These are phyloP conservation scores for Pyrus hybrid DNA, from an alignment of 331 rosid species.

Conservation along the genomic window DNA sequence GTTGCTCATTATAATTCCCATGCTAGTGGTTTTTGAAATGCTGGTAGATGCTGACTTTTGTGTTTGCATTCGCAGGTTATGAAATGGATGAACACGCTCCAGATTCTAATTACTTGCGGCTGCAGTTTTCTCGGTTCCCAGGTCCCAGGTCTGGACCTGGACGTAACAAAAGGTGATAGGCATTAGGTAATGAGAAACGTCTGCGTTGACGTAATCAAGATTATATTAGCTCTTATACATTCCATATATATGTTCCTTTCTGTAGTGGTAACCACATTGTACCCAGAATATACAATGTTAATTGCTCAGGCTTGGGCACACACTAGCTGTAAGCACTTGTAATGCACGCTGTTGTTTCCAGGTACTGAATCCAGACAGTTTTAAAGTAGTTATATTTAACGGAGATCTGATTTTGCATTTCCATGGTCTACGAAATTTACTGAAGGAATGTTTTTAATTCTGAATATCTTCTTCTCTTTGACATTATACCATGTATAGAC, in stretches of 20 bases:
- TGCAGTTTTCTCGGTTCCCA: slow-evolving; percentile 81
- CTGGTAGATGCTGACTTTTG: slow-evolving; percentile 21
- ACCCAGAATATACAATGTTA: slow-evolving; percentile 17
- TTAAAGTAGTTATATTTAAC: background rate
- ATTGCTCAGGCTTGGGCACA: slow-evolving; percentile 6
- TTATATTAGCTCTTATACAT: slow-evolving; percentile 6
- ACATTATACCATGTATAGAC: too few species aligned
- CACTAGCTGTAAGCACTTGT: slow-evolving; percentile 13
- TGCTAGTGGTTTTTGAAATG: background rate
- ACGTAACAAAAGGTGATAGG: slow-evolving; percentile 53
- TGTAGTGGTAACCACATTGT: background rate
- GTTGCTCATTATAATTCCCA: background rate
- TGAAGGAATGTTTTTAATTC: background rate
- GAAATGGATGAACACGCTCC: slow-evolving; percentile 60
- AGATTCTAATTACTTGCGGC: slow-evolving; percentile 55
- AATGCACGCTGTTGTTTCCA: slow-evolving; percentile 15
- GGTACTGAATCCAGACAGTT: slow-evolving; percentile 19
- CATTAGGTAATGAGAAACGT: slow-evolving; percentile 8
- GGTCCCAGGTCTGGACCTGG: slow-evolving; percentile 68
- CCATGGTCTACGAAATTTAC: background rate
- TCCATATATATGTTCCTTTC: slow-evolving; percentile 3
- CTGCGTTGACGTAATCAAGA: slow-evolving; percentile 14
- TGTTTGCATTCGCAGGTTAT: slow-evolving; percentile 47
- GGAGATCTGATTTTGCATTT: background rate
- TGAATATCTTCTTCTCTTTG: too few species aligned